These are phyloP conservation scores for Silybum marianum DNA, from an alignment of 129 eudicot species.

Conservation along the genomic window DNA sequence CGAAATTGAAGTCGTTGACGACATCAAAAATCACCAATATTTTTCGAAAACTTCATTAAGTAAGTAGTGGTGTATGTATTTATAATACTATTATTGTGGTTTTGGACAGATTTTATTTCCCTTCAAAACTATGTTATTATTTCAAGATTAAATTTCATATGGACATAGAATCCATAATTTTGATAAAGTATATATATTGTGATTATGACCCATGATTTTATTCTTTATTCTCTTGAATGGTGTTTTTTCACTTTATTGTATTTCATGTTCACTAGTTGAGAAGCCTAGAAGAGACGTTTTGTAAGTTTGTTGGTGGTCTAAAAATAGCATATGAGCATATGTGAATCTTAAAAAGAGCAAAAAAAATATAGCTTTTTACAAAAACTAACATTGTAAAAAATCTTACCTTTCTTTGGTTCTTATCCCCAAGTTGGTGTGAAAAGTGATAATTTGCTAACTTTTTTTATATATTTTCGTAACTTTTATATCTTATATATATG, in stretches of 20 bases:
- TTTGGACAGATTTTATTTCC: background rate
- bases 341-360: no score
- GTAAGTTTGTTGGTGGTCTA: no score
- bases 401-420: no score
- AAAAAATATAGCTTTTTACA: no score
- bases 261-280: background rate
- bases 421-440: no score
- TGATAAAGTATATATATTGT: background rate
- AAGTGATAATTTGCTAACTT: no score
- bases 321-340: no score
- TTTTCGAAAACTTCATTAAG: constrained; percentile 68
- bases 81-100: background rate
- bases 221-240: background rate
- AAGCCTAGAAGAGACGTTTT: background rate
- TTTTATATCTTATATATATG: no score
- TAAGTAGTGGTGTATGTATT: constrained; percentile 15
- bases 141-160: background rate
- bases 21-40: constrained; percentile 51
- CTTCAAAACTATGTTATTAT: constrained; percentile 11
- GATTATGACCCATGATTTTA: background rate
- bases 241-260: background rate
- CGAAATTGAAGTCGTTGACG: constrained; percentile 67
- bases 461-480: no score
- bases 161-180: constrained; percentile 13
- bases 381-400: no score